Evolutionary conservation across 2,329 filamentous ascomycete genomes (phyloP).

Genomic region (Thermothelomyces thermophilus): DNA sequence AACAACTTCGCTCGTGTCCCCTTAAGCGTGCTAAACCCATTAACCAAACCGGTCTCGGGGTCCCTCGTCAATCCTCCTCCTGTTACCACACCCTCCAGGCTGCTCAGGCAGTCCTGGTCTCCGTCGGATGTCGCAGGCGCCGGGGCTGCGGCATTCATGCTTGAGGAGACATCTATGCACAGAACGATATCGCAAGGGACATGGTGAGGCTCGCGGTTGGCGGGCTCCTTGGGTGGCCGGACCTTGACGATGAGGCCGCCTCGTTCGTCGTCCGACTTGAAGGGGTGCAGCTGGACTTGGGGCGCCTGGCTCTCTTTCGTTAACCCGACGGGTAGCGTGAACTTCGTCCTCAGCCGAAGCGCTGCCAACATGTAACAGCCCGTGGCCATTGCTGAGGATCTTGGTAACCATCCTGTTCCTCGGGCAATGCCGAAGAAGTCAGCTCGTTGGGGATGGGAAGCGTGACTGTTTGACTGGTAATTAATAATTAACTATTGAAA

Average conservation of each 20-base stretch:
- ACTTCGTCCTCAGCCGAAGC: neutral
- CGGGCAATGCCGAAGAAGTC: neutral
- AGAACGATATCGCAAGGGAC: conserved; percentile 55
- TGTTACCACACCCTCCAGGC: conserved; percentile 36
- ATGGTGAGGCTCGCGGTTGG: conserved; percentile 28
- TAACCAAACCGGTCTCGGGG: conserved; percentile 34
- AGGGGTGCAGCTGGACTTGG: conserved; percentile 31
- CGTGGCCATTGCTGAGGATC: neutral
- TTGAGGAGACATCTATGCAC: conserved; percentile 54
- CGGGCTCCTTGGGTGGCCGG: conserved; percentile 36
- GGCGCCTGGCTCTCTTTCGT: neutral
- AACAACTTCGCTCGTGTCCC: neutral
- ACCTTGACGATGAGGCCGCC: conserved; percentile 39
- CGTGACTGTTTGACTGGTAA: too few relatives aligned
- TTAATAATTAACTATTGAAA: too few relatives aligned
- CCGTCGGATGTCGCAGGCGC: conserved; percentile 35
- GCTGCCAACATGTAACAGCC: neutral
- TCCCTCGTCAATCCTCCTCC: conserved; percentile 39
- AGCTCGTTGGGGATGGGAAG: too few relatives aligned
- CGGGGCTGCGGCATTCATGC: conserved; percentile 45
- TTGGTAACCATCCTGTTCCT: neutral
- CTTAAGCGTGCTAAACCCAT: conserved; percentile 24
- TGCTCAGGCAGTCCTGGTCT: conserved; percentile 37
- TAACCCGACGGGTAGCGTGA: neutral
- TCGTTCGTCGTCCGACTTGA: conserved; percentile 30